These are phyloP conservation scores for Ocimum tenuiflorum DNA, from an alignment of 257 asterid species.

Conservation along the genomic window DNA sequence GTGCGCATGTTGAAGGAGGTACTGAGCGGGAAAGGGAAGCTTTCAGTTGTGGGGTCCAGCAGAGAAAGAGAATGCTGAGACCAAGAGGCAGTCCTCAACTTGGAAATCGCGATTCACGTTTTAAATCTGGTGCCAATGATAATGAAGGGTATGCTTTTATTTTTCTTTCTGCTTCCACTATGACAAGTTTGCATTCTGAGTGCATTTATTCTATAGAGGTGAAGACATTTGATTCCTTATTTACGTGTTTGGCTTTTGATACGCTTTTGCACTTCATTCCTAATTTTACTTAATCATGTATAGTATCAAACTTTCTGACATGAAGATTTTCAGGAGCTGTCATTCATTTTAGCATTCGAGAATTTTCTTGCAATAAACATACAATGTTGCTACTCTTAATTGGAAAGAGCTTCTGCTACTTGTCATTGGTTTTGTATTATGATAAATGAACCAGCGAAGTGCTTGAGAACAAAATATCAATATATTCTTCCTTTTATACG, in stretches of 20 bases:
- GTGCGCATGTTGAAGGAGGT: conserved; percentile 60
- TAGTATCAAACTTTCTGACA: not conserved
- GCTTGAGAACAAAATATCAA: not conserved
- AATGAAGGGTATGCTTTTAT: conserved; percentile 65
- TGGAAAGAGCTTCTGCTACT: not conserved
- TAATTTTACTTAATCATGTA: not conserved
- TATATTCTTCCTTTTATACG: not conserved
- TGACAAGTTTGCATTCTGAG: conserved; percentile 8
- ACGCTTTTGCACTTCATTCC: not conserved
- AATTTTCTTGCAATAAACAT: not conserved
- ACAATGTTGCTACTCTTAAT: not conserved
- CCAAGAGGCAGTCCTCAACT: conserved; percentile 92
- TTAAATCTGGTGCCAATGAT: conserved; percentile 55
- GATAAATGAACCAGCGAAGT: not conserved
- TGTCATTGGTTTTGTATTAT: not conserved
- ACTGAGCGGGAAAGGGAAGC: conserved; percentile 45
- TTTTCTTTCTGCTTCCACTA: conserved; percentile 8
- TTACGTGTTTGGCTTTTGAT: not conserved
- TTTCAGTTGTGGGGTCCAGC: conserved; percentile 71
- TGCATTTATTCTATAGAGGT: conserved; percentile 1
- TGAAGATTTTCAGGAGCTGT: not conserved
- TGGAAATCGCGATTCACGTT: conserved; percentile 61
- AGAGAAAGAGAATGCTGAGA: conserved; percentile 79
- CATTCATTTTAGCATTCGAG: not conserved
- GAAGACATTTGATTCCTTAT: not conserved